phyloP scores from a whole-genome alignment of 805 yeast genomes.

The Saturnispora galanensis region DNA sequence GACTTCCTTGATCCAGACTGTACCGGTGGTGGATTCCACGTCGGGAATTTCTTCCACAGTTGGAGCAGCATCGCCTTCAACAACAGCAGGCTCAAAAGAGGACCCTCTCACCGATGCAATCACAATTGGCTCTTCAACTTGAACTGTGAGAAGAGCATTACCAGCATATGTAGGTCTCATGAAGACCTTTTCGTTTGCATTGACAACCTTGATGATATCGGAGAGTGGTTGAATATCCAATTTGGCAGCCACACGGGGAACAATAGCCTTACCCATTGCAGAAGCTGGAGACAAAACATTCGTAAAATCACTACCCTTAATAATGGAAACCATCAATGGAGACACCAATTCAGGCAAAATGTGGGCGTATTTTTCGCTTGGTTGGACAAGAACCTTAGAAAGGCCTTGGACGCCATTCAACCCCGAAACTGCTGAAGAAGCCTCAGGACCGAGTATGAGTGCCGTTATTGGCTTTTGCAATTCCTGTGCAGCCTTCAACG shows the following conservation, averaged over 20 bases:
- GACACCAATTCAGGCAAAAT: constrained; percentile 73
- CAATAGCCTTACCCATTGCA: constrained; percentile 76
- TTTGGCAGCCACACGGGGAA: constrained; percentile 82
- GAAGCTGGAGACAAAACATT: constrained; percentile 64
- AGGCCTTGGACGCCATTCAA: constrained; percentile 46
- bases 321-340: constrained; percentile 47
- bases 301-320: constrained; percentile 32
- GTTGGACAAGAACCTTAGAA: constrained; percentile 47
- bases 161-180: constrained; percentile 96
- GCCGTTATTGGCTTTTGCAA: constrained; percentile 78
- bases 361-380: constrained; percentile 51
- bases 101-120: constrained; percentile 77
- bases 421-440: constrained; percentile 39
- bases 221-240: constrained; percentile 82
- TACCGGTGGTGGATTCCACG: constrained; percentile 29
- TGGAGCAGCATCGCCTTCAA: constrained; percentile 26
- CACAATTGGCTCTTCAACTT: constrained; percentile 53
- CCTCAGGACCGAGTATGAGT: constrained; percentile 55
- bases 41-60: constrained; percentile 40
- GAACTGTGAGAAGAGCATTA: constrained; percentile 78
- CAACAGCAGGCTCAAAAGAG: constrained; percentile 47
- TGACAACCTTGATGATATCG: constrained; percentile 62
- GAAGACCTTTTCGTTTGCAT: constrained; percentile 48
- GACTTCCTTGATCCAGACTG: constrained; percentile 68
- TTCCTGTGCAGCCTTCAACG: constrained; percentile 68